A percentile compares a stretch with the other conserved stretches of the same genome.
Evolutionary conservation across 495 filamentous ascomycete genomes (phyloP).

Genomic region (Aspergillus sclerotioniger): DNA sequence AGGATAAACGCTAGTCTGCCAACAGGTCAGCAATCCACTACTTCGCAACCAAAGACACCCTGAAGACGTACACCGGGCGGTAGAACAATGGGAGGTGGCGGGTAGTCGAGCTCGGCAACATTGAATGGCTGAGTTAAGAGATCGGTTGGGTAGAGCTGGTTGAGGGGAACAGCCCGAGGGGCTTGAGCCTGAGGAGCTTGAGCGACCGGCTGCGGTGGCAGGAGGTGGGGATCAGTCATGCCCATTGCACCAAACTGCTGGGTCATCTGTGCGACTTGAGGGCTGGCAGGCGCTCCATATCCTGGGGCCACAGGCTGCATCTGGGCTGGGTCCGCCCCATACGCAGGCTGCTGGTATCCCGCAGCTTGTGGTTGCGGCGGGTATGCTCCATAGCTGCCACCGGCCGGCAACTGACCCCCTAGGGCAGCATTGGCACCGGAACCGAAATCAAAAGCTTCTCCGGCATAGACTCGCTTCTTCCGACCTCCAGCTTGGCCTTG

Average conservation of each 20-base stretch:
- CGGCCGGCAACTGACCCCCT: conserved; percentile 54
- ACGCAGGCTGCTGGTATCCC: conserved; percentile 56
- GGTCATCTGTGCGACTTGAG: conserved; percentile 70
- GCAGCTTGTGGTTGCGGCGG: conserved; percentile 47
- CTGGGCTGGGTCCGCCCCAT: conserved; percentile 46
- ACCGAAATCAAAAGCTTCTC: conserved; percentile 90
- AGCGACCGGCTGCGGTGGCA: conserved; percentile 54
- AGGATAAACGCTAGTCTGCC: conserved; percentile 83
- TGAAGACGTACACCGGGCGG: conserved; percentile 77
- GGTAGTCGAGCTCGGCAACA: conserved; percentile 85
- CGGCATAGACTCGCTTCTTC: conserved; percentile 92
- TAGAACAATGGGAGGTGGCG: conserved; percentile 86
- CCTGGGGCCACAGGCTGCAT: conserved; percentile 60
- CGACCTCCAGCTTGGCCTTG: conserved; percentile 52
- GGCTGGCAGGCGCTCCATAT: conserved; percentile 56
- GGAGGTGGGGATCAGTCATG: conserved; percentile 57
- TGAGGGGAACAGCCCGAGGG: conserved; percentile 61
- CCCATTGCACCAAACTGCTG: conserved; percentile 83
- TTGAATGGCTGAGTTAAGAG: conserved; percentile 90
- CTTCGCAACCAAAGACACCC: not conserved
- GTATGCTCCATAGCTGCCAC: conserved; percentile 58
- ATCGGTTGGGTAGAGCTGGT: conserved; percentile 89
- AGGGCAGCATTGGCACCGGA: conserved; percentile 80
- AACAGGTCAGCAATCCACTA: conserved; percentile 26
- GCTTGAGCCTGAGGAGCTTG: conserved; percentile 52